Base-by-base conservation (phyloP, 768 basidiomycete genomes). In the Lentinula raphanica region DNA sequence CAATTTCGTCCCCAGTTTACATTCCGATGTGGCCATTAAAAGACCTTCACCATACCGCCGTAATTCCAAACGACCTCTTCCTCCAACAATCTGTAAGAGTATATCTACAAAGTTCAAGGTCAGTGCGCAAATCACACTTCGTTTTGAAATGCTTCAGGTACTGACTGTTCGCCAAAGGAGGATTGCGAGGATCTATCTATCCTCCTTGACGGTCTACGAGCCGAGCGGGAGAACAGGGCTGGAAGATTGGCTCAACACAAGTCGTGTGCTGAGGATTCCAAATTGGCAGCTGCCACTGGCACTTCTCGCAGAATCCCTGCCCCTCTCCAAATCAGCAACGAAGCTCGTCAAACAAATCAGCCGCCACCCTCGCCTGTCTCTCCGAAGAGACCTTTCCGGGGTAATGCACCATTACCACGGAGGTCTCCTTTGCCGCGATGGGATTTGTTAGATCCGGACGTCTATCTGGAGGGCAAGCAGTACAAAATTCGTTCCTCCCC, bases 401-500 rank as follows among this genome's bases (percentile, higher is more conserved):
- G 53, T 15, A 35, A 54, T 54, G 40, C 23, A 0, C 53, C 53
- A 8, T 28, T 54, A 13, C 53, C 53, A n/a, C 53, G 29, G 25
- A 54, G 53, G 25, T 23, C 36, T 39, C 53, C 53, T 12, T 28
- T 54, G 21, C 53, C 53, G 5, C 53, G 53, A 8, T 54, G 53
- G 53, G 53, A 54, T 8, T 31, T 54, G 23, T 39, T 31, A 28
- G 53, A 54, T 54, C 53, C 53, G 8, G 53, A 54, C 17, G 53
- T 54, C 1, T 54, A 39, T 19, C 38, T 54, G 17, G 53, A 54
- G 28, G 53, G 53, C 15, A 54, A 54, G 25, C 53, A 54, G 25
- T 49, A 57, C 29, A 49, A 57, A 25, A 27, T 51, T 11, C 49
- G 49, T 51, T 36, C 32, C 19, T 36, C 49, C 1, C 3, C 8